Percentiles rank a stretch among this genome's conserved stretches.
These are phyloP conservation scores for Tulasnella sp. DNA, from an alignment of 768 basidiomycete species.

Conservation along the genomic window DNA sequence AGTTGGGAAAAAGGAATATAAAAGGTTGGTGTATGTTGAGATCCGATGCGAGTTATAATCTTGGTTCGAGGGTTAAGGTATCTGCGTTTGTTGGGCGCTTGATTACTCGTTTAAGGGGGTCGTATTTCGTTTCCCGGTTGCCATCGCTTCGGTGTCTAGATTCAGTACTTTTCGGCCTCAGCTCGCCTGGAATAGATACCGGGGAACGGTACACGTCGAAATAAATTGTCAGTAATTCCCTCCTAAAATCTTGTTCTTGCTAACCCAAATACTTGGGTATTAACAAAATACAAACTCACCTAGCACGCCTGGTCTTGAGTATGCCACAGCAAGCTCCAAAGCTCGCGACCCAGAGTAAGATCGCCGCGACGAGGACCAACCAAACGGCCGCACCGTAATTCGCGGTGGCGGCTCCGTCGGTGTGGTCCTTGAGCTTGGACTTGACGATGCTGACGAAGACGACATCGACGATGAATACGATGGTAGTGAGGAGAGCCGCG, in stretches of 20 bases:
- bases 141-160: background rate
- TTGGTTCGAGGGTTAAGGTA: background rate
- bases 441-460: constrained; percentile 49
- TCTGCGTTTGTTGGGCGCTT: background rate
- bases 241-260: background rate
- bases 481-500: constrained; percentile 48
- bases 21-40: background rate
- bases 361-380: constrained; percentile 52
- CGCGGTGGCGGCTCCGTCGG: constrained; percentile 44
- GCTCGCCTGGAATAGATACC: background rate
- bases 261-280: background rate
- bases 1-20: background rate
- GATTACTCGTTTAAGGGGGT: background rate
- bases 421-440: constrained; percentile 44
- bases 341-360: constrained; percentile 50
- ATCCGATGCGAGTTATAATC: background rate
- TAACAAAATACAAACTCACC: background rate
- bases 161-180: background rate
- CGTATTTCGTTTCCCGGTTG: background rate
- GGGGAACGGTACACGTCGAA: background rate
- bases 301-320: constrained; percentile 1
- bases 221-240: background rate
- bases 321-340: constrained; percentile 33
- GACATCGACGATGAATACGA: constrained; percentile 54
- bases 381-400: constrained; percentile 48